A percentile compares a stretch with the other conserved stretches of the same genome.
Evolutionary conservation across 192 early-diverging fungal species (phyloP).

Genomic region (Coemansia sp.): DNA sequence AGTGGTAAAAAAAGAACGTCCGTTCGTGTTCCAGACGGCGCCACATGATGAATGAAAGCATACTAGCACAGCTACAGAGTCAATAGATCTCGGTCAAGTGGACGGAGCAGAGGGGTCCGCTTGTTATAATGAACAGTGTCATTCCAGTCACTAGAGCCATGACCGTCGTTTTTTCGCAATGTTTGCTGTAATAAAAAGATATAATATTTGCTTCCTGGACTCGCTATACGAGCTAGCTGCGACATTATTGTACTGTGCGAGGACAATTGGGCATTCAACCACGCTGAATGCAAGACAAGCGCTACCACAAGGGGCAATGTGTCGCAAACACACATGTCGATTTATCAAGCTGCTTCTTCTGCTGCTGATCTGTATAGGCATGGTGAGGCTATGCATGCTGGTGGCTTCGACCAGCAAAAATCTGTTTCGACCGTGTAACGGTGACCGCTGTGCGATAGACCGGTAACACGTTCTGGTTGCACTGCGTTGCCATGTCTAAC

Average conservation of each 20-base stretch:
- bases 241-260: too few relatives aligned
- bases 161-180: too few relatives aligned
- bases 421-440: too few relatives aligned
- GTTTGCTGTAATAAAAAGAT: too few relatives aligned
- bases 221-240: too few relatives aligned
- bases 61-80: too few relatives aligned
- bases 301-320: too few relatives aligned
- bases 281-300: too few relatives aligned
- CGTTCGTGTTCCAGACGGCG: neutral
- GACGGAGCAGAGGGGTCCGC: neutral
- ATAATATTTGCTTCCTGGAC: too few relatives aligned
- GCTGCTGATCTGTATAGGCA: neutral
- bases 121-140: too few relatives aligned
- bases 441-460: neutral
- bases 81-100: neutral
- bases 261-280: too few relatives aligned
- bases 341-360: neutral
- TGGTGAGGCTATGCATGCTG: neutral
- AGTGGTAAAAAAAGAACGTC: neutral
- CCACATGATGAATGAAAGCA: neutral
- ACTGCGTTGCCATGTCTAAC: neutral
- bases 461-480: neutral
- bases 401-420: neutral
- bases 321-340: neutral
- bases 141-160: too few relatives aligned